phyloP scores from a whole-genome alignment of 306 rosid species.

The Acacia crassicarpa region DNA sequence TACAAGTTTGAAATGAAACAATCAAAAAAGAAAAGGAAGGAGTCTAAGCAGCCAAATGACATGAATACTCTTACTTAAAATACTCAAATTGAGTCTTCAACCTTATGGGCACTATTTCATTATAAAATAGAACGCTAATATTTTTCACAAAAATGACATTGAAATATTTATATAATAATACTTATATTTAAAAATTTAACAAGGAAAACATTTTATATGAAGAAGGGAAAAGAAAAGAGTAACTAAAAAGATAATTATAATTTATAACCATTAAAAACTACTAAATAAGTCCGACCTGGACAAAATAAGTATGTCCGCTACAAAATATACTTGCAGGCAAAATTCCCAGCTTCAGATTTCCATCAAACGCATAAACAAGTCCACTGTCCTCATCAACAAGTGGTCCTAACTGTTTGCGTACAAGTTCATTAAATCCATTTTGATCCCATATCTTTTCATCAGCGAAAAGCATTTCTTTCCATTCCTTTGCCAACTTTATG shows the following conservation, averaged over 20 bases:
- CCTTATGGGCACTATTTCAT: not conserved
- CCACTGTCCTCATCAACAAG: slow-evolving; percentile 67
- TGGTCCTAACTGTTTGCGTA: slow-evolving; percentile 76
- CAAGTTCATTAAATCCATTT: slow-evolving; percentile 80
- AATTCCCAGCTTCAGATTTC: slow-evolving; percentile 85
- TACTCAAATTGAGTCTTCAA: not conserved
- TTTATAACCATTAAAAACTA: slow-evolving; percentile 4
- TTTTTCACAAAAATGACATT: not conserved
- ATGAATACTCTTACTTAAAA: not conserved
- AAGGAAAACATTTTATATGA: not conserved
- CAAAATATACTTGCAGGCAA: slow-evolving; percentile 91
- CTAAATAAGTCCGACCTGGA: slow-evolving; percentile 62
- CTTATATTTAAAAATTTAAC: not conserved
- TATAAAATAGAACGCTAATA: not conserved
- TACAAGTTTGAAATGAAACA: not conserved
- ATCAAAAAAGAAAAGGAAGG: not conserved
- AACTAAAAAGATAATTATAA: not conserved
- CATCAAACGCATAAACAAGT: slow-evolving; percentile 89
- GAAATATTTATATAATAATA: not conserved
- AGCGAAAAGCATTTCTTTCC: slow-evolving; percentile 77
- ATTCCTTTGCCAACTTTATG: slow-evolving; percentile 80
- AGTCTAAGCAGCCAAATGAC: slow-evolving; percentile 6
- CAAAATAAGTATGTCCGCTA: slow-evolving; percentile 97
- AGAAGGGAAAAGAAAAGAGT: slow-evolving; percentile 3
- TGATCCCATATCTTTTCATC: slow-evolving; percentile 95